phyloP scores from a whole-genome alignment of 2,329 filamentous ascomycete species.

The Aspergillus brunneoviolaceus region DNA sequence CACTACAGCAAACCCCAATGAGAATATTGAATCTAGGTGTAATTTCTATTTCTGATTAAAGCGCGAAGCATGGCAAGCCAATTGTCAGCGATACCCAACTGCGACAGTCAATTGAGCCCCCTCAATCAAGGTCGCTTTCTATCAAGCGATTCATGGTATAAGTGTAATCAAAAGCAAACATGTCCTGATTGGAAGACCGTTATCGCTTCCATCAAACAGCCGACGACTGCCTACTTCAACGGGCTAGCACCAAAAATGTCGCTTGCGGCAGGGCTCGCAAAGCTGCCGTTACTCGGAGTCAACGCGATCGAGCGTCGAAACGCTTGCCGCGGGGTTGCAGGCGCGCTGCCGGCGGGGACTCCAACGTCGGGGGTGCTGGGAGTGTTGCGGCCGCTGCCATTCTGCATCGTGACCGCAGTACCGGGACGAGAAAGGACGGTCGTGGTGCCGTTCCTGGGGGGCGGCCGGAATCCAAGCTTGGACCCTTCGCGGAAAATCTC shows the following conservation, averaged over 20 bases:
- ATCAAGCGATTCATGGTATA: background rate
- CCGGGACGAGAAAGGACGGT: slow-evolving; percentile 39
- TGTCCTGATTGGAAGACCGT: background rate
- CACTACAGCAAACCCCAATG: background rate
- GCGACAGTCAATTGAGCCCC: background rate
- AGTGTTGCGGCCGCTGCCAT: slow-evolving; percentile 43
- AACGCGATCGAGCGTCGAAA: slow-evolving; percentile 44
- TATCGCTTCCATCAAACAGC: background rate
- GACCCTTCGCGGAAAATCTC: slow-evolving; percentile 74
- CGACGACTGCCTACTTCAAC: slow-evolving; percentile 29
- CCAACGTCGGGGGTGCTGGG: slow-evolving; percentile 40
- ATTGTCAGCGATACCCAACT: background rate
- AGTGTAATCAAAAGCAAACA: background rate
- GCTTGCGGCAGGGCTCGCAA: slow-evolving; percentile 35
- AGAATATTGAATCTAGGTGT: background rate
- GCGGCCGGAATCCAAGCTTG: slow-evolving; percentile 59
- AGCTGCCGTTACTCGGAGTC: slow-evolving; percentile 45
- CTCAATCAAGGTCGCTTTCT: background rate
- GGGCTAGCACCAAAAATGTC: slow-evolving; percentile 44
- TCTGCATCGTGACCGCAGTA: slow-evolving; percentile 40
- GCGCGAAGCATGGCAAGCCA: background rate
- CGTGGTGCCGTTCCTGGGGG: slow-evolving; percentile 40
- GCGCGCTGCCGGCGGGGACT: slow-evolving; percentile 32
- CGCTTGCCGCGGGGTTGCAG: slow-evolving; percentile 43
- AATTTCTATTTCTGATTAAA: slow-evolving; percentile 3